Percentiles rank a stretch among this genome's conserved stretches.
These are phyloP conservation scores for Botrytis fabae DNA, from an alignment of 2,329 filamentous ascomycete species.

Conservation along the genomic window DNA sequence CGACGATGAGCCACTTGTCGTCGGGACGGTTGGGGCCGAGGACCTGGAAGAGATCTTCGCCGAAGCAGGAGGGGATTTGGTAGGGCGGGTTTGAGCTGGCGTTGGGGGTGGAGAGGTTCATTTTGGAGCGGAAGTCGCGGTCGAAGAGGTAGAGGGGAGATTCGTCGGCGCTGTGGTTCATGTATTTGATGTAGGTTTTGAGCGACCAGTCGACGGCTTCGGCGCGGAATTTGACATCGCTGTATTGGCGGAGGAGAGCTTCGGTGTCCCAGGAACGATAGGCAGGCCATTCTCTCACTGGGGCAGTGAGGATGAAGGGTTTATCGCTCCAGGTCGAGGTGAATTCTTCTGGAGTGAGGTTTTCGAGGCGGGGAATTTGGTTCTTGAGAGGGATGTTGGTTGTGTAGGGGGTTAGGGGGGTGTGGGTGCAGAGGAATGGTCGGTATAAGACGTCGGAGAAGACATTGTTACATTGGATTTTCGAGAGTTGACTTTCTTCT, in stretches of 20 bases:
- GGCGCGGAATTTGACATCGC: conserved; percentile 72
- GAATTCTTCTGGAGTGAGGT: conserved; percentile 73
- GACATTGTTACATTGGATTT: conserved; percentile 71
- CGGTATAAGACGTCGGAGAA: conserved; percentile 90
- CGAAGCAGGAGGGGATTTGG: conserved; percentile 81
- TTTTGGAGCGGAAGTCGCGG: conserved; percentile 81
- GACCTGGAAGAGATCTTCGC: conserved; percentile 79
- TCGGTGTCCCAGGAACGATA: conserved; percentile 73
- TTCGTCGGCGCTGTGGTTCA: conserved; percentile 78
- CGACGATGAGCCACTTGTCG: conserved; percentile 89
- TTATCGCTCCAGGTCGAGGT: conserved; percentile 71
- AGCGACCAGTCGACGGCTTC: conserved; percentile 94
- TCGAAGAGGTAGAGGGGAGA: conserved; percentile 94
- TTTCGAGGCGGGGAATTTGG: conserved; percentile 66
- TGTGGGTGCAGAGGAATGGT: conserved; percentile 85
- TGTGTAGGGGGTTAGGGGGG: conserved; percentile 65
- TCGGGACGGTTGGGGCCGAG: conserved; percentile 79
- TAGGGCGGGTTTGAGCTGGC: conserved; percentile 56
- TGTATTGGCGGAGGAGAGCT: conserved; percentile 63
- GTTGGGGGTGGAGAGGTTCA: conserved; percentile 64
- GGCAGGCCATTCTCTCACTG: conserved; percentile 79
- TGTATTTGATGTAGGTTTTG: conserved; percentile 77
- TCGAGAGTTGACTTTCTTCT: conserved; percentile 51
- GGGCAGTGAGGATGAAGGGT: conserved; percentile 84
- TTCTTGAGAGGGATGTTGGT: conserved; percentile 72